Evolutionary conservation across 129 eudicot species (phyloP).

Genomic region (Tanacetum coccineum): DNA sequence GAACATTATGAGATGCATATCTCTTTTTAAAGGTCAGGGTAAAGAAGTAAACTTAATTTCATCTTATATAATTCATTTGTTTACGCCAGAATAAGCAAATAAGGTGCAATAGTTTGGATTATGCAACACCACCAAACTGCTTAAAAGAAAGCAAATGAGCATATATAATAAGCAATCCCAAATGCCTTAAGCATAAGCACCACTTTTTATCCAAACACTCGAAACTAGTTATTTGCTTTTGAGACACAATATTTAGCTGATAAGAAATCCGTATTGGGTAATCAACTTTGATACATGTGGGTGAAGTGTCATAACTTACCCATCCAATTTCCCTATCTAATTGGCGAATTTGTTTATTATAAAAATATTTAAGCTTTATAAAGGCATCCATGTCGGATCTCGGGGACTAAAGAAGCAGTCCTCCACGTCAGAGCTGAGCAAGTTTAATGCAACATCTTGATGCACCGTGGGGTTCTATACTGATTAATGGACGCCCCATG

Average conservation of each 20-base stretch:
- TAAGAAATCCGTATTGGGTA: not conserved
- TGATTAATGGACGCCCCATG: constrained; percentile 89
- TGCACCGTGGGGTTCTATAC: constrained; percentile 87
- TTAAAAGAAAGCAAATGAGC: too few species aligned
- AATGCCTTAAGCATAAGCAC: too few species aligned
- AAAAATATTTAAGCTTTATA: constrained; percentile 1
- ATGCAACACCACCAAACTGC: too few species aligned
- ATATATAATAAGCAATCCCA: too few species aligned
- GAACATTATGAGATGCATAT: too few species aligned
- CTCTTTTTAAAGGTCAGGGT: too few species aligned
- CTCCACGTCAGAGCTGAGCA: constrained; percentile 62
- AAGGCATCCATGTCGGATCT: constrained; percentile 65
- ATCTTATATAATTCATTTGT: too few species aligned
- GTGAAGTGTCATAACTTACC: constrained; percentile 22
- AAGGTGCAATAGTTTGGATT: too few species aligned
- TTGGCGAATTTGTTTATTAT: constrained; percentile 15
- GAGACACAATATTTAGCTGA: too few species aligned
- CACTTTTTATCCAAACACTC: not conserved
- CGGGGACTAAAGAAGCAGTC: constrained; percentile 67
- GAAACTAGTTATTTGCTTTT: too few species aligned
- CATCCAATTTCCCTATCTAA: constrained; percentile 15
- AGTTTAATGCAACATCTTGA: constrained; percentile 56
- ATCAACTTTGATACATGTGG: constrained; percentile 21
- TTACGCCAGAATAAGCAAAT: too few species aligned
- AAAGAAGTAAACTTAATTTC: too few species aligned